Conservation (phyloP, 176 grass and related monocot genomes). For the Avena insularis region DNA sequence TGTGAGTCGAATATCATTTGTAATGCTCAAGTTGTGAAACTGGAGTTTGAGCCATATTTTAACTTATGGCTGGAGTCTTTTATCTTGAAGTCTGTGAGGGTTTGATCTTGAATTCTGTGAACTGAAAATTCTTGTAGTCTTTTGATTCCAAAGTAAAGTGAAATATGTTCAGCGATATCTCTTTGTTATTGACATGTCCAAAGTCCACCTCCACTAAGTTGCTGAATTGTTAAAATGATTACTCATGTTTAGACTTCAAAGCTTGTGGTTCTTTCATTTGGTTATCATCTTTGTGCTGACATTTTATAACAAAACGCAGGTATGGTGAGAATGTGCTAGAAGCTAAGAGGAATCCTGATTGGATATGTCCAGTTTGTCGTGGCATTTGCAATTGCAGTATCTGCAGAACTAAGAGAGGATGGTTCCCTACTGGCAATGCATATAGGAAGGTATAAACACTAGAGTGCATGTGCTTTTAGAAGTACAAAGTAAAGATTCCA, state of each 20-base stretch:
- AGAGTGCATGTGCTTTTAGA: neutral
- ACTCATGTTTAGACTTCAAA: neutral
- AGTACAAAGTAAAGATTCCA: neutral
- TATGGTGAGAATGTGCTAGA: conserved; percentile 97
- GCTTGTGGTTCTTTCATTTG: neutral
- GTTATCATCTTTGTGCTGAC: conserved; percentile 6
- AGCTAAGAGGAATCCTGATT: conserved; percentile 71
- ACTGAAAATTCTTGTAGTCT: neutral
- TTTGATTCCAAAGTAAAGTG: neutral
- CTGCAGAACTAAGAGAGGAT: conserved; percentile 93
- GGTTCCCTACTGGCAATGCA: conserved; percentile 67
- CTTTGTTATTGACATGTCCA: neutral
- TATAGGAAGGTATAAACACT: conserved; percentile 74
- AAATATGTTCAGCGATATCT: neutral
- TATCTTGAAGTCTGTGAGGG: no score
- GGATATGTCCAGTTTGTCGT: conserved; percentile 87
- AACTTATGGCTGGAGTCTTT: neutral
- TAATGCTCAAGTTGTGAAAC: neutral
- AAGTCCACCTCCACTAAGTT: neutral
- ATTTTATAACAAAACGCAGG: conserved; percentile 48
- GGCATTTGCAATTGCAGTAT: conserved; percentile 96
- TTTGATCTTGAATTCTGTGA: conserved; percentile 2
- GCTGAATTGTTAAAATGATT: neutral
- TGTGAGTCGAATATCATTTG: neutral
- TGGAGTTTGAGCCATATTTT: neutral